phyloP scores from a whole-genome alignment of 2,329 filamentous ascomycete species.

The Tolypocladium sp. region DNA sequence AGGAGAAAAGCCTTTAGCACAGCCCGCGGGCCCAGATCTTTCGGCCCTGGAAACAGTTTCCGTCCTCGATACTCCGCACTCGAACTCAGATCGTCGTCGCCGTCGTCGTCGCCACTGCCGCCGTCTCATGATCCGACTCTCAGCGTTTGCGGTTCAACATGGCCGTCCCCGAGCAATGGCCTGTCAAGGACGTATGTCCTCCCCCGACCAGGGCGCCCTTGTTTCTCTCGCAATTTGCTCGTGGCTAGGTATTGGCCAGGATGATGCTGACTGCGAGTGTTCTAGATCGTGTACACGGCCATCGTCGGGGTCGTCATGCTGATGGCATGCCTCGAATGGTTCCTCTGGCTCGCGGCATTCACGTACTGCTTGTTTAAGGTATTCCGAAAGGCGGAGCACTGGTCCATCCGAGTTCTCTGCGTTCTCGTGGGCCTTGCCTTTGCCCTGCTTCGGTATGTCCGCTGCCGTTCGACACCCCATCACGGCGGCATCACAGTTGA shows the following conservation, averaged over 20 bases:
- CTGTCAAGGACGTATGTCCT: constrained; percentile 31
- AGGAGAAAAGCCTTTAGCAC: background rate
- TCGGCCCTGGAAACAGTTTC: background rate
- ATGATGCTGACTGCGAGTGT: background rate
- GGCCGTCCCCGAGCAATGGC: constrained; percentile 39
- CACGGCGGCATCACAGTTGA: background rate
- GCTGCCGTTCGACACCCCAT: background rate
- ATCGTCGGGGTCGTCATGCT: constrained; percentile 77
- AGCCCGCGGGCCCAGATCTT: background rate
- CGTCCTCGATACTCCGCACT: background rate
- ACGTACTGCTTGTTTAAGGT: constrained; percentile 85
- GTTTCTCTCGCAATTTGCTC: background rate
- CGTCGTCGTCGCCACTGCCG: background rate
- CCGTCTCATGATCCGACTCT: background rate
- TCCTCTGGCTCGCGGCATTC: constrained; percentile 90
- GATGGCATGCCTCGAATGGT: constrained; percentile 83
- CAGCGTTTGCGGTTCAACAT: constrained; percentile 20
- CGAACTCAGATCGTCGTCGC: background rate
- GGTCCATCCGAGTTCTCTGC: constrained; percentile 72
- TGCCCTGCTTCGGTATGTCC: constrained; percentile 58
- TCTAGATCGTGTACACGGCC: constrained; percentile 73
- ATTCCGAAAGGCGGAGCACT: constrained; percentile 80
- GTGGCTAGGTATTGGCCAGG: too few relatives aligned
- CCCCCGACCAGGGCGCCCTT: background rate
- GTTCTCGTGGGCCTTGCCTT: constrained; percentile 67